Percentiles rank a stretch among this genome's conserved stretches.
phyloP scores from a whole-genome alignment of 768 basidiomycete species.

The Bullera alba region DNA sequence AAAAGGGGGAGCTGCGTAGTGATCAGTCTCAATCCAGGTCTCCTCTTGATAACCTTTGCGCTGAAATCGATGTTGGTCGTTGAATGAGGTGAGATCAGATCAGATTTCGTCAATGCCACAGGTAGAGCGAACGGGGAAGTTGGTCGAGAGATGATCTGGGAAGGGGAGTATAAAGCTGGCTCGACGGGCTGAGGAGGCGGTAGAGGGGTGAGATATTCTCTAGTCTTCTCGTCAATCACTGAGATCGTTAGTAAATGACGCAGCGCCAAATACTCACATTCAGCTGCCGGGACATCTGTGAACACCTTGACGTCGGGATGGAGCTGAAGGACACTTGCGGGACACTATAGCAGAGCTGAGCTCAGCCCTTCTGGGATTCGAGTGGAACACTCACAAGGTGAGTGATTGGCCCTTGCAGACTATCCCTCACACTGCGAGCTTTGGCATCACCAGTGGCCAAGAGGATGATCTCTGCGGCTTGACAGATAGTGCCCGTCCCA shows the following conservation, averaged over 20 bases:
- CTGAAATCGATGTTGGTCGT: no score
- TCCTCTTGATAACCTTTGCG: no score
- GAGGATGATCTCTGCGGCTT: constrained; percentile 69
- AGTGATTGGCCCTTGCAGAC: constrained; percentile 82
- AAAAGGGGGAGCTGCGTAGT: background rate
- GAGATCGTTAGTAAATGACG: background rate
- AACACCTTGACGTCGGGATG: constrained; percentile 6
- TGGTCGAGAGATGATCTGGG: background rate
- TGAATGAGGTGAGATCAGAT: background rate
- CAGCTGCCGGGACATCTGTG: constrained; percentile 2
- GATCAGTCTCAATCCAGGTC: background rate
- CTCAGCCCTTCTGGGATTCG: background rate
- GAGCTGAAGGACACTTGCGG: constrained; percentile 9
- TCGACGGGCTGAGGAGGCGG: background rate
- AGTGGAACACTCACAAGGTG: constrained; percentile 51
- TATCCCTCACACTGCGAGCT: constrained; percentile 73
- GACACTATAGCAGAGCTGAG: constrained; percentile 1
- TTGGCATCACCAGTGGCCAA: constrained; percentile 80
- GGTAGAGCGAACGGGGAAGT: background rate
- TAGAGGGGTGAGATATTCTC: background rate
- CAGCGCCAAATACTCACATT: constrained; percentile 2
- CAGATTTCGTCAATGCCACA: background rate
- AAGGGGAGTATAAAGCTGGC: no score
- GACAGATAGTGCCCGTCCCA: constrained; percentile 76
- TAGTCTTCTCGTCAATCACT: background rate